Evolutionary conservation across 768 basidiomycete species (phyloP).

Genomic region (Boletus subparvulus): DNA sequence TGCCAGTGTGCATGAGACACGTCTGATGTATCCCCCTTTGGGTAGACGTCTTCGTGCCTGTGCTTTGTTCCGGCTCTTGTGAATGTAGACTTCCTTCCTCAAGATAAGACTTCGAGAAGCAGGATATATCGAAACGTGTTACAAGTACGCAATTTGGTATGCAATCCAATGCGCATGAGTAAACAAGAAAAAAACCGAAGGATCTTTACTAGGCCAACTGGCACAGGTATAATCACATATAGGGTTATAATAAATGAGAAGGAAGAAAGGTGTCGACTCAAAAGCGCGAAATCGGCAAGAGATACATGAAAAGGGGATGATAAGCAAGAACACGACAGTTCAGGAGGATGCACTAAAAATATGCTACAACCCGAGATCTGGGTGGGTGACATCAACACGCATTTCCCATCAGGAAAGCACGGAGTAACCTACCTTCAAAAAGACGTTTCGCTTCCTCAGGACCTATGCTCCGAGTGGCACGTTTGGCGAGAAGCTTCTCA

Average conservation of each 20-base stretch:
- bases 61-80: slow-evolving; percentile 4
- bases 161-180: slow-evolving; percentile 19
- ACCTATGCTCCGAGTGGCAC: slow-evolving; percentile 76
- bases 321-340: slow-evolving; percentile 24
- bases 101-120: slow-evolving; percentile 9
- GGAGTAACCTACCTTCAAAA: slow-evolving; percentile 57
- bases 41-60: slow-evolving; percentile 2
- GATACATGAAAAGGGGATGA: slow-evolving; percentile 13
- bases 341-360: slow-evolving; percentile 23
- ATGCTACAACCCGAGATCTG: slow-evolving; percentile 49
- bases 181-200: slow-evolving; percentile 23
- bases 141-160: slow-evolving; percentile 22
- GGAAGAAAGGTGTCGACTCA: slow-evolving; percentile 3
- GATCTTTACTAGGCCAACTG: slow-evolving; percentile 17
- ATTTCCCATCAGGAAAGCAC: slow-evolving; percentile 17
- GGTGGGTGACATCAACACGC: slow-evolving; percentile 22
- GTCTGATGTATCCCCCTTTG: neutral
- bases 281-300: slow-evolving; percentile 4
- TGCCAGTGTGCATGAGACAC: slow-evolving; percentile 11
- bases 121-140: slow-evolving; percentile 26
- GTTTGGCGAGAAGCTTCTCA: slow-evolving; percentile 83
- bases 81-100: slow-evolving; percentile 3
- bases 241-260: slow-evolving; percentile 6
- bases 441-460: slow-evolving; percentile 72
- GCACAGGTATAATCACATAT: slow-evolving; percentile 21